Evolutionary conservation across 345 rosid species (phyloP), one percentile per base, ranked within the genome.

Genomic region (Microthlaspi erraticum): DNA sequence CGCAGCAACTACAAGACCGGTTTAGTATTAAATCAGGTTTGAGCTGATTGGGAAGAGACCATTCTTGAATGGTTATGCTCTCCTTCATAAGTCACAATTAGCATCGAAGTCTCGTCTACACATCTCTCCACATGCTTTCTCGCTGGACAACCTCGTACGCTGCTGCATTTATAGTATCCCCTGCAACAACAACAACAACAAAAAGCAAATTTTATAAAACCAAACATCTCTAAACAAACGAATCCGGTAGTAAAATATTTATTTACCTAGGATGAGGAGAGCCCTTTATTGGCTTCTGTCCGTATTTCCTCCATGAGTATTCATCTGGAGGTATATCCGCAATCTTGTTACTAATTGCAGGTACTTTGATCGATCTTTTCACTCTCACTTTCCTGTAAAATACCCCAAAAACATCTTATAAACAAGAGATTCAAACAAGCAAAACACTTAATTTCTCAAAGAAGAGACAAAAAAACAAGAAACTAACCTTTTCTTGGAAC

Each of bases 311-410:
- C 96, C 96, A 89, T 9, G 92, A 84, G 20, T 78, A 87, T 63
- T 89, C 92, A 82, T 89, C 92, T 2, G 90, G 85, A 54, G 96
- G 96, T 66, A 89, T 72, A 81, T 89, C 90, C 3, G 92, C 92
- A 56, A 85, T 78, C 83, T 81, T 89, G 84, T 87, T 87, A 66
- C 95, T 89, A 6, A 89, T 83, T 20, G 95, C 92, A 33, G 92
- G 90, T 37, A 86, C 90, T 74, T 85, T 87, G 33, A 89, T 87
- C 2, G 92, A 73, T 75, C 88, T 75, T 73, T 84, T 87, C 50
- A 87, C 72, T 71, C 85, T 83, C 29, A 79, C 55, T 81, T 86
- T 89, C 81, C 95, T 86, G 49, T 29, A 65, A 75, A 72, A 14
- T 68, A 68, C 46, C 13, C 11, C 55, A 45, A 10, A 46, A 39